phyloP scores from a whole-genome alignment of 1,284 basidiomycete species.

The Cutaneotrichosporon mucoides region DNA sequence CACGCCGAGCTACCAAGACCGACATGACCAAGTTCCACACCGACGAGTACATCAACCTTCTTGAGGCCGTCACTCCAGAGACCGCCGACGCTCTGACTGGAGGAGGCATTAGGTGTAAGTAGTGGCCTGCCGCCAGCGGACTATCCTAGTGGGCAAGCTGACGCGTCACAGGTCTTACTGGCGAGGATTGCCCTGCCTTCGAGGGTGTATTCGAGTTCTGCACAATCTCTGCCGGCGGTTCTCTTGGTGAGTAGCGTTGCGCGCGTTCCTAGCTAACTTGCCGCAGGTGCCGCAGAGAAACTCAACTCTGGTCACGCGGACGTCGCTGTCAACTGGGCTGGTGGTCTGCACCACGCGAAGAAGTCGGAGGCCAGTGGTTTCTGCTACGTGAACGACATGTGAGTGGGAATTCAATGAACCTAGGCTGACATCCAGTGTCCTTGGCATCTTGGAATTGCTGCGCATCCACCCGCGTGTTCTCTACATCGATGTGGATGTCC shows the following conservation, averaged over 20 bases:
- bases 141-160: neutral
- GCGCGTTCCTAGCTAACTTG: neutral
- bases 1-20: conserved; percentile 73
- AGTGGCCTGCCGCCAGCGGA: neutral
- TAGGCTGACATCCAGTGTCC: conserved; percentile 58
- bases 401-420: conserved; percentile 11
- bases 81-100: conserved; percentile 77
- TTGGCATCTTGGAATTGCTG: conserved; percentile 81
- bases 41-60: conserved; percentile 93
- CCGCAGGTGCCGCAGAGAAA: conserved; percentile 70
- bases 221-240: conserved; percentile 92
- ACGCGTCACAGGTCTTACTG: conserved; percentile 63
- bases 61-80: conserved; percentile 82
- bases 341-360: conserved; percentile 96
- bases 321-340: conserved; percentile 96
- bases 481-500: conserved; percentile 97
- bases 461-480: conserved; percentile 74
- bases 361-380: conserved; percentile 94
- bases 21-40: conserved; percentile 93
- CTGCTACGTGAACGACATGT: conserved; percentile 89
- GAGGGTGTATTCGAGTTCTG: conserved; percentile 98
- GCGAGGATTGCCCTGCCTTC: conserved; percentile 94
- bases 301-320: conserved; percentile 79
- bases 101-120: conserved; percentile 74
- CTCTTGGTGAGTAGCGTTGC: conserved; percentile 54